Conservation (phyloP, 2,329 filamentous ascomycete genomes). For the Botryosphaeria dothidea region DNA sequence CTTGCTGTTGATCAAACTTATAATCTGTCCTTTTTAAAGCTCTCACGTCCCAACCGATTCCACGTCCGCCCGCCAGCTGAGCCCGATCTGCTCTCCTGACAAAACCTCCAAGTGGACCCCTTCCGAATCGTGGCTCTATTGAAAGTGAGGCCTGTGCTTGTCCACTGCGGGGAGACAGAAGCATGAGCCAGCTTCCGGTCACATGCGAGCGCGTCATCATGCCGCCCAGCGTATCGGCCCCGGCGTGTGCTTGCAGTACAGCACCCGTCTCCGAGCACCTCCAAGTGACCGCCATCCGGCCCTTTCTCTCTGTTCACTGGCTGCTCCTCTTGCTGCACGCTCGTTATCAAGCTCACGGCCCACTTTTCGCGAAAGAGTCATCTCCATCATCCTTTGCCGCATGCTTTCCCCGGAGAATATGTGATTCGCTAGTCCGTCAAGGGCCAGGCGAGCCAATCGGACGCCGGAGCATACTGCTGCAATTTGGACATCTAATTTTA, state of each 20-base stretch:
- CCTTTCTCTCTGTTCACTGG: not conserved
- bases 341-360: not conserved
- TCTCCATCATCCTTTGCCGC: not conserved
- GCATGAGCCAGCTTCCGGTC: not conserved
- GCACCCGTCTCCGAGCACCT: not conserved
- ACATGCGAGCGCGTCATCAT: not conserved
- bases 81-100: not conserved
- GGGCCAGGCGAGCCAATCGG: not conserved
- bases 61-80: not conserved
- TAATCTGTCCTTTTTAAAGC: not conserved
- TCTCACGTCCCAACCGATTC: not conserved
- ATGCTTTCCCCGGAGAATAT: not conserved
- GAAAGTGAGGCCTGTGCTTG: not conserved
- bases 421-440: not conserved
- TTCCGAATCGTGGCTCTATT: constrained; percentile 1
- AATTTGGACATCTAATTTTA: not conserved
- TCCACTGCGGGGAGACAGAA: not conserved
- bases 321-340: not conserved
- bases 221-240: no score
- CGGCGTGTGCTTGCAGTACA: not conserved
- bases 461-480: not conserved
- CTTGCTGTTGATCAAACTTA: not conserved
- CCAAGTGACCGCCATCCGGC: not conserved
- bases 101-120: not conserved
- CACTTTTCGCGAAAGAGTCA: not conserved